Base-by-base conservation (phyloP, 2,329 filamentous ascomycete genomes). In the Aspergillus pseudoviridinutans region DNA sequence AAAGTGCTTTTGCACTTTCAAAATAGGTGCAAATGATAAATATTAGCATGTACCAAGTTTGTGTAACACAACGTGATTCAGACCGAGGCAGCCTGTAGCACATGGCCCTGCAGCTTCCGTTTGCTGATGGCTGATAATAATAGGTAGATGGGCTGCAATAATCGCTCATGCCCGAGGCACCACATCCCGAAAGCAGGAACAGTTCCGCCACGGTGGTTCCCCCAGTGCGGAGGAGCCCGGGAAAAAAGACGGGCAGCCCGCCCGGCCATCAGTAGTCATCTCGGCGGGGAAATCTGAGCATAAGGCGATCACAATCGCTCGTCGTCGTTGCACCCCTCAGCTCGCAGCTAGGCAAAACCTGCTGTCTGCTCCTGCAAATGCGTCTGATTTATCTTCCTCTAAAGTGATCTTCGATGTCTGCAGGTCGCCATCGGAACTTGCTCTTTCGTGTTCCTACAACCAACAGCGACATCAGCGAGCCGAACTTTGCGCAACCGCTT, bases 151-250 rank as follows among this genome's bases (percentile, higher is more conserved):
- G 12, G 6, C 32, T 35, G 12, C 32, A 14, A 17, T 35, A 35
- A 35, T 17, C 2, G 32, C 32, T 14, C 44, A 47, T 47, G 22
- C 22, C 44, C 44, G 8, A 29, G 57, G 52, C 46, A 5, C 50
- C 1, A 59, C 59, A 59, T 59, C 44, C 44, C 44, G 27, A 50
- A 35, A 35, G 35, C 38, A 52, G 35, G 29, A 52, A 32, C 17
- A 14, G 8, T 24, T 46, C 42, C 42, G 27, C 38, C 28, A n/a
- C 29, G 24, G 51, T 17, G 20, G 42, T 25, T 54, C n/a, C 50
- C 27, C n/a, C 28, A 64, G 62, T 65, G 63, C 64, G 64, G 64
- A 66, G 64, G 55, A 53, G 60, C 51, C 56, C 64, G 64, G 64
- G 58, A 62, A 57, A 61, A 57, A 50, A 54, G 54, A 55, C 55